Evolutionary conservation across 768 basidiomycete species (phyloP), one percentile per base, ranked within the genome.

Genomic region (Lanmaoa pseudosensibilis): DNA sequence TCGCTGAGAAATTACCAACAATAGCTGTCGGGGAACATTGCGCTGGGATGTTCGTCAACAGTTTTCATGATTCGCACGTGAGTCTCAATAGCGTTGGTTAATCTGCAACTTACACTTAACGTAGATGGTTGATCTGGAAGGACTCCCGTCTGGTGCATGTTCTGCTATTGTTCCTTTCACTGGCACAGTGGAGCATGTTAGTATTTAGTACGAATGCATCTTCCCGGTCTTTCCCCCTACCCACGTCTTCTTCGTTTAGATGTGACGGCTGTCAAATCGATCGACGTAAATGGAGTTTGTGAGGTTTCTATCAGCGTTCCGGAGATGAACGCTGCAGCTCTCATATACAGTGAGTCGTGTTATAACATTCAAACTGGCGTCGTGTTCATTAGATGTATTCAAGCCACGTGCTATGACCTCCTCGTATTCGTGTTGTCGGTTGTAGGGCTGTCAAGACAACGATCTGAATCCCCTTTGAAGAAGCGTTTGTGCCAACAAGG

Each of bases 71-170:
- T 69, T 46, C 65, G 69, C 53, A 54, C 68, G 67, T 71, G 49
- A 45, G 65, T 50, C 44, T 21, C 2, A 13, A 18, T 10, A 2
- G 11, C 46, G 16, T 32, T 18, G 15, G 12, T 11, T 45, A 15
- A 40, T 3, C 7, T 43, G 15, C 27, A 12, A 37, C 43, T 52
- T 13, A 41, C 43, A 5, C n/a, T 16, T 33, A 2, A 16, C 12
- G 9, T 52, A 71, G 68, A 38, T 69, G 65, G 68, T 13, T 63
- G 8, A 54, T 70, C 13, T 70, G 69, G 69, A 69, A 50, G 43
- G 52, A 54, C 12, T 57, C 57, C 16, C 46, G 48, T 30, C 30
- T n/a, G 13, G 50, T 69, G 5, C 49, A 48, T 4, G 33, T 9
- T 8, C 33, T 69, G 6, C 47, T 71, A 0, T 5, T 33, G n/a